Percentiles rank a stretch among this genome's conserved stretches.
Evolutionary conservation across 176 grass and related monocot genomes (phyloP).

Genomic region (Metroxylon sagu): DNA sequence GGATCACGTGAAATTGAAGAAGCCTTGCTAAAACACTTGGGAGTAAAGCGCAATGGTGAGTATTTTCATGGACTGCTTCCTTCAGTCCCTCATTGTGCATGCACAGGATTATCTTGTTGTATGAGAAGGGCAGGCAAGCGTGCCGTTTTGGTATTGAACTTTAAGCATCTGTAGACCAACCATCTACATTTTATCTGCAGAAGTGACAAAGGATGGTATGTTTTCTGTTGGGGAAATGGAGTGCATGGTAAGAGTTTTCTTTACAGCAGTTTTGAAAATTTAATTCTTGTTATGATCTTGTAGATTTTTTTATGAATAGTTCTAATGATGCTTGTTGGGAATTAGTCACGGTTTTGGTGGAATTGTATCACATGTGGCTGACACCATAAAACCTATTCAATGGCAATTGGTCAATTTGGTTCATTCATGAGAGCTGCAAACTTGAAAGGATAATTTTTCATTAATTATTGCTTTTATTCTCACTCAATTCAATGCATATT

Average conservation of each 20-base stretch:
- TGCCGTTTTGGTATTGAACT: too few species aligned
- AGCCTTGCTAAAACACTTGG: slow-evolving; percentile 72
- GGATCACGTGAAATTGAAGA: slow-evolving; percentile 96
- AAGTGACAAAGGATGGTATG: slow-evolving; percentile 90
- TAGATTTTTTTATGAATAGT: not conserved
- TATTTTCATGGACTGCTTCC: not conserved
- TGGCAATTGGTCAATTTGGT: too few species aligned
- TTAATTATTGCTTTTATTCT: too few species aligned
- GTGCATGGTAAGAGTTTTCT: slow-evolving; percentile 66
- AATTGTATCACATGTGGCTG: too few species aligned
- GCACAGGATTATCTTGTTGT: not conserved
- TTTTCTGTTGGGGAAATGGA: slow-evolving; percentile 99
- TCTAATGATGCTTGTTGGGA: not conserved
- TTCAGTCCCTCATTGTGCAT: not conserved
- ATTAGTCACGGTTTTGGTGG: too few species aligned
- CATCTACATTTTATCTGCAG: slow-evolving; percentile 21
- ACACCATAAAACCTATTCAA: too few species aligned
- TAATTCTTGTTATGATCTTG: not conserved
- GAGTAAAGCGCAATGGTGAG: slow-evolving; percentile 92
- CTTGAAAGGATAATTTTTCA: too few species aligned
- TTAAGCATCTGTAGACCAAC: too few species aligned
- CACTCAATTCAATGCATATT: not conserved
- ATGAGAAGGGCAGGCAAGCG: too few species aligned
- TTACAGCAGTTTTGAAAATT: not conserved
- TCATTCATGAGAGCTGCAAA: too few species aligned